These are phyloP conservation scores for Pharnaceum exiguum DNA, from an alignment of 148 eudicot species.

Conservation along the genomic window DNA sequence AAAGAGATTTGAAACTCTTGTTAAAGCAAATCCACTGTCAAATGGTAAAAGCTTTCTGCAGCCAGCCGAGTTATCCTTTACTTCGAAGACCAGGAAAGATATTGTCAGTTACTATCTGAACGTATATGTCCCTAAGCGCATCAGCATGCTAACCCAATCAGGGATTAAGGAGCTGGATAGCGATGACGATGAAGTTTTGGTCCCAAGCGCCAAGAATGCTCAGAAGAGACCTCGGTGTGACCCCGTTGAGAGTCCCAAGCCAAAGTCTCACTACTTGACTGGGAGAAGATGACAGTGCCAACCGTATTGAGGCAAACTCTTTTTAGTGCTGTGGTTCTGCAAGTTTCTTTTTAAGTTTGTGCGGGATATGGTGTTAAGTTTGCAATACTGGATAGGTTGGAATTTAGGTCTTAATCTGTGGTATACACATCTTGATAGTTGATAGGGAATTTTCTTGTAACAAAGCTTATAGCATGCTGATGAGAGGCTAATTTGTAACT, in stretches of 20 bases:
- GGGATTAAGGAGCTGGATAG: slow-evolving; percentile 42
- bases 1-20: slow-evolving; percentile 35
- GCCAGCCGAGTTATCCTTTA: slow-evolving; percentile 35
- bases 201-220: slow-evolving; percentile 24
- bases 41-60: slow-evolving; percentile 40
- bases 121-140: slow-evolving; percentile 54
- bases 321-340: slow-evolving; percentile 8
- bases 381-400: slow-evolving; percentile 4
- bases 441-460: slow-evolving; percentile 11
- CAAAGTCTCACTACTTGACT: slow-evolving; percentile 42
- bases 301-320: neutral
- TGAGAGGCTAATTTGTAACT: slow-evolving; percentile 13
- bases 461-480: neutral
- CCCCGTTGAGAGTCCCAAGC: slow-evolving; percentile 15
- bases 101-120: slow-evolving; percentile 71
- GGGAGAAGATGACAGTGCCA: slow-evolving; percentile 32
- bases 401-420: slow-evolving; percentile 11
- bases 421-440: slow-evolving; percentile 6
- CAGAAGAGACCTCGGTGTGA: slow-evolving; percentile 35
- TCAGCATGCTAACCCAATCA: slow-evolving; percentile 39
- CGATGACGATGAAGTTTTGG: slow-evolving; percentile 58
- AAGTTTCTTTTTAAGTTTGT: neutral
- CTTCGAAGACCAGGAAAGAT: slow-evolving; percentile 26
- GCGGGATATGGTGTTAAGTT: slow-evolving; percentile 8
- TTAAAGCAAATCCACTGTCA: slow-evolving; percentile 38